phyloP scores from a whole-genome alignment of 306 rosid species.

The Fragaria ananassa region DNA sequence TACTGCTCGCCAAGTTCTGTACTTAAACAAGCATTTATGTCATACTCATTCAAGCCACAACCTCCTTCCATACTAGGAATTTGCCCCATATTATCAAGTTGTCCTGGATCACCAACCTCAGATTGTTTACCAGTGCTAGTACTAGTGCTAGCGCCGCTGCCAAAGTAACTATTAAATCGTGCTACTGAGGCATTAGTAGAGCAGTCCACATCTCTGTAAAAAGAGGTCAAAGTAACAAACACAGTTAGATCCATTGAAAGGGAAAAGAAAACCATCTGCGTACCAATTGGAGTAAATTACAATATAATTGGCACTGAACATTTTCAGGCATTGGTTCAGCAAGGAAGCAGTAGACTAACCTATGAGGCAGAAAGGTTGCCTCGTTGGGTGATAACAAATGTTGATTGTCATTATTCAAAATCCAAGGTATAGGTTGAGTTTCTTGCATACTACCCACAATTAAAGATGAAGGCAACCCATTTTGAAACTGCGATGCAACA shows the following conservation, averaged over 20 bases:
- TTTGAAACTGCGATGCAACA: conserved; percentile 46
- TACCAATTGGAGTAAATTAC: not conserved
- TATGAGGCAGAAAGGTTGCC: conserved; percentile 44
- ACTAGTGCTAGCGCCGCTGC: conserved; percentile 17
- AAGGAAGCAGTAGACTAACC: conserved; percentile 39
- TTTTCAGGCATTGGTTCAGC: conserved; percentile 3
- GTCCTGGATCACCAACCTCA: conserved; percentile 49
- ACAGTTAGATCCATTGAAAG: conserved; percentile 1
- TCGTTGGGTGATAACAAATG: conserved; percentile 44
- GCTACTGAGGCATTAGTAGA: conserved; percentile 47
- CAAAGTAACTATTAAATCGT: conserved; percentile 45
- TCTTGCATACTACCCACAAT: conserved; percentile 60
- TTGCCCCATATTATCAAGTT: conserved; percentile 41
- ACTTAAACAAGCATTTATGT: conserved; percentile 43
- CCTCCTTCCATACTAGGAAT: conserved; percentile 30
- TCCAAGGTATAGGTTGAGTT: conserved; percentile 60
- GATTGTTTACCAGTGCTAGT: conserved; percentile 29
- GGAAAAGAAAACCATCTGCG: not conserved
- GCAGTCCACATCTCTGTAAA: conserved; percentile 52
- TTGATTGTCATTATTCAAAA: conserved; percentile 45
- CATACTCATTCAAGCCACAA: conserved; percentile 43
- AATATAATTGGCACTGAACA: not conserved
- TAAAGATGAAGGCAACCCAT: conserved; percentile 51
- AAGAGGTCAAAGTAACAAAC: not conserved
- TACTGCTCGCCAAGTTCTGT: conserved; percentile 50